phyloP scores from a whole-genome alignment of 805 yeast genomes.

The Candida tammaniensis region DNA sequence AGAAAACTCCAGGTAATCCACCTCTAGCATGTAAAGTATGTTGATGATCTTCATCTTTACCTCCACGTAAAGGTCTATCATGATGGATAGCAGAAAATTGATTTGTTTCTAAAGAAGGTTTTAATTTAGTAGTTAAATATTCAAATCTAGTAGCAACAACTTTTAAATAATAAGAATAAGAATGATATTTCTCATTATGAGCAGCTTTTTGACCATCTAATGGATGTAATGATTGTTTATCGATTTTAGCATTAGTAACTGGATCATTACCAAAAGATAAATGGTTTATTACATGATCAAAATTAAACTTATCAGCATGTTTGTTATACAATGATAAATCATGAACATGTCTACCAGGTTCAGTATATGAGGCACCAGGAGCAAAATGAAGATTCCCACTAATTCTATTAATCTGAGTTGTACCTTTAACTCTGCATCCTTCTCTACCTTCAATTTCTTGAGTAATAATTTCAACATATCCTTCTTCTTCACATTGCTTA shows the following conservation, averaged over 20 bases:
- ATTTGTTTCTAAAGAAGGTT: slow-evolving; percentile 64
- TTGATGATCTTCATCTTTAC: slow-evolving; percentile 88
- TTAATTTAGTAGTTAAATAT: slow-evolving; percentile 47
- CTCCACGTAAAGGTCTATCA: slow-evolving; percentile 82
- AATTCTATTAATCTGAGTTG: slow-evolving; percentile 75
- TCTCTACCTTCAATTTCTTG: slow-evolving; percentile 55
- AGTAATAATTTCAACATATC: slow-evolving; percentile 65
- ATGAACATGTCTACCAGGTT: slow-evolving; percentile 68
- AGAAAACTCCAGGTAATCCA: slow-evolving; percentile 87
- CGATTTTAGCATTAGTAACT: slow-evolving; percentile 20
- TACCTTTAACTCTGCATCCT: slow-evolving; percentile 87
- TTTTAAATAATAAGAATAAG: slow-evolving; percentile 76
- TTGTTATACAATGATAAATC: slow-evolving; percentile 73
- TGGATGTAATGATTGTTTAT: slow-evolving; percentile 54
- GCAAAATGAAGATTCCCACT: slow-evolving; percentile 94
- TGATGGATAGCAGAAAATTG: slow-evolving; percentile 89
- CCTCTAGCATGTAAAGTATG: slow-evolving; percentile 79
- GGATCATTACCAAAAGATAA: slow-evolving; percentile 76
- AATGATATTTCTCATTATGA: slow-evolving; percentile 52
- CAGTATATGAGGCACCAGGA: slow-evolving; percentile 78
- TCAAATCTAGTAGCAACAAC: slow-evolving; percentile 89
- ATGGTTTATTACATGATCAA: slow-evolving; percentile 76
- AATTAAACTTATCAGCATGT: slow-evolving; percentile 57
- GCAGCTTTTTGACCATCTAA: slow-evolving; percentile 51
- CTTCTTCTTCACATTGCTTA: slow-evolving; percentile 88